Percentiles rank a stretch among this genome's conserved stretches.
Conservation (phyloP, 345 rosid species). For the Acer negundo region DNA sequence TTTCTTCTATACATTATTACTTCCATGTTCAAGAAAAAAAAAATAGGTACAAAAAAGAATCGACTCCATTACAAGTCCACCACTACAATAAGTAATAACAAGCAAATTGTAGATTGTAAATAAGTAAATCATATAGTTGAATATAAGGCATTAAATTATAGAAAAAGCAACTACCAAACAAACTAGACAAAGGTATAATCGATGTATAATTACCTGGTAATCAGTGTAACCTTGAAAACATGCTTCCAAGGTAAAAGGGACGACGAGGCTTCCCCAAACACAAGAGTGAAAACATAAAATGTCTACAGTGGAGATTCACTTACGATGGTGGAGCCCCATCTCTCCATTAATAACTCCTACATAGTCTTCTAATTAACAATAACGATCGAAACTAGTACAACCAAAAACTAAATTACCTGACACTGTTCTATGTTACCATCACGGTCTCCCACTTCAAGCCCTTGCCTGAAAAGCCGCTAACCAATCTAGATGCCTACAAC, state of each 20-base stretch:
- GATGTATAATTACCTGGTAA: conserved; percentile 62
- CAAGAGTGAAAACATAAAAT: conserved; percentile 92
- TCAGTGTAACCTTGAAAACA: conserved; percentile 79
- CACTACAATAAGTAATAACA: no score
- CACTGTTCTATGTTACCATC: conserved; percentile 89
- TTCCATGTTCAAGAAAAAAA: no score
- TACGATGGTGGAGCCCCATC: conserved; percentile 59
- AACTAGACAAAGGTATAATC: neutral
- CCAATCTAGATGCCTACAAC: conserved; percentile 65
- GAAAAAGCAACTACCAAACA: neutral
- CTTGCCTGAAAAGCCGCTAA: conserved; percentile 81
- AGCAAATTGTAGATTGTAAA: no score
- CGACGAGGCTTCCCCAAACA: conserved; percentile 90
- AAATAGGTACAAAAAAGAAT: no score
- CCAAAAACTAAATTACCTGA: conserved; percentile 55
- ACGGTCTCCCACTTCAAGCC: conserved; percentile 96
- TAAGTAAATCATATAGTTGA: no score
- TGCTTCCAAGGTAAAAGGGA: conserved; percentile 99
- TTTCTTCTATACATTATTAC: no score
- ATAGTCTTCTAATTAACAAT: conserved; percentile 9
- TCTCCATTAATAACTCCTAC: conserved; percentile 7
- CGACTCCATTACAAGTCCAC: no score
- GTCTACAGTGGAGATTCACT: conserved; percentile 87
- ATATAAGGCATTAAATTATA: neutral
- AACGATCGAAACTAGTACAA: conserved; percentile 8